phyloP scores from a whole-genome alignment of 2,329 filamentous ascomycete genomes.

The Fusarium neocosmosporiellum region DNA sequence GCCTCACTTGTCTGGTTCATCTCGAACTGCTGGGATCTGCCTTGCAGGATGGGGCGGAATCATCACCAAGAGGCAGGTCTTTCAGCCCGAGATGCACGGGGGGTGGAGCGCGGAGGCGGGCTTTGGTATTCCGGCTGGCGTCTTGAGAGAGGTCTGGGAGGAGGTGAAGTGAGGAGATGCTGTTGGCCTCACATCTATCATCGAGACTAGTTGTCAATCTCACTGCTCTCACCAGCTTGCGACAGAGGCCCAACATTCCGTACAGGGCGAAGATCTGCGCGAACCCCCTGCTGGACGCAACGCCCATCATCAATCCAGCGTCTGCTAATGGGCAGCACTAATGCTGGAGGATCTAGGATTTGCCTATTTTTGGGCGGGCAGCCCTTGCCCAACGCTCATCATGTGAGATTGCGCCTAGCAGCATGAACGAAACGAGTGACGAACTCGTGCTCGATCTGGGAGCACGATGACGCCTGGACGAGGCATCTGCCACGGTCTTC shows the following conservation, averaged over 20 bases:
- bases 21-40: slow-evolving; percentile 33
- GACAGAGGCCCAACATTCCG: slow-evolving; percentile 1
- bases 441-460: slow-evolving; percentile 22
- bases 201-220: slow-evolving; percentile 8
- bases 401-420: slow-evolving; percentile 24
- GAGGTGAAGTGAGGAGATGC: slow-evolving; percentile 9
- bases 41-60: slow-evolving; percentile 31
- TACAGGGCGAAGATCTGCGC: slow-evolving; percentile 14
- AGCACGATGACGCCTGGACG: slow-evolving; percentile 7
- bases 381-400: slow-evolving; percentile 4
- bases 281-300: not conserved
- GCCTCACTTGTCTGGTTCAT: slow-evolving; percentile 28
- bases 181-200: slow-evolving; percentile 10
- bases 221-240: slow-evolving; percentile 16
- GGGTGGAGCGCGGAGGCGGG: slow-evolving; percentile 30
- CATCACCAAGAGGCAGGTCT: slow-evolving; percentile 13
- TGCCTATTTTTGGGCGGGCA: slow-evolving; percentile 27
- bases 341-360: not conserved
- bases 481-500: not conserved
- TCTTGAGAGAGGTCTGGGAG: not conserved
- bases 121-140: slow-evolving; percentile 19
- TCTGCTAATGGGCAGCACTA: slow-evolving; percentile 2
- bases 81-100: slow-evolving; percentile 26
- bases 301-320: slow-evolving; percentile 21
- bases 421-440: slow-evolving; percentile 20